Base-by-base conservation (phyloP, 2,329 filamentous ascomycete species). In the Ophiostoma triangulosporum region DNA sequence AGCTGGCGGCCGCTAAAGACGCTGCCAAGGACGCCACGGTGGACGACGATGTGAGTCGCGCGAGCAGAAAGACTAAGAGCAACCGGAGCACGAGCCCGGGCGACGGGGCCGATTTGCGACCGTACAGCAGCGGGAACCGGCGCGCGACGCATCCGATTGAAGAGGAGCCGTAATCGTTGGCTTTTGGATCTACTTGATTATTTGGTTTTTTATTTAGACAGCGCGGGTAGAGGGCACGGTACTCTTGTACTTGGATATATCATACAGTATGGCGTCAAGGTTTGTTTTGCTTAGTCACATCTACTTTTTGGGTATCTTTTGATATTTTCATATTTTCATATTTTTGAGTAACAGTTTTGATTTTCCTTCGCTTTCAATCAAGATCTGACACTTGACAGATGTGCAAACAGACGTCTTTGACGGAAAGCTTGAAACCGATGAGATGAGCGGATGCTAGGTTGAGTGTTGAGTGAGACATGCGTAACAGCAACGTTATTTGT, bases 1-100 rank as follows among this genome's bases (percentile, higher is more conserved):
- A 78, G 64, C 63, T 78, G 43, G 8, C 43, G 26, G 26, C 15
- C 26, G 29, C 27, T 11, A 35, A 33, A 45, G 46, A 31, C 9
- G 20, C 6, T 2, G 17, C 35, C 8, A 12, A 55, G 9, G 24
- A 9, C 35, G n/a, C 11, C 27, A 4, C 48, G 22, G 43, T 11
- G 4, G 26, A 29, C 1, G 26, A 46, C 6, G 43, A 24, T 5
- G 20, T 24, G 20, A 24, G 11, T 9, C 3, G 7, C n/a, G 17
- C 35, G 17, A 11, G 7, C 6, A 38, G 9, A 3, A 24, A 27
- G 26, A 46, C 8, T 4, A 24, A 27, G 26, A 46, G 20, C 36
- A 40, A 40, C 6, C 22, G 5, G 20, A 22, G 38, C 20, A 24
- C 9, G 12, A n/a, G 15, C 14, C 15, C 26, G 15, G n/a, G 26